Conservation (phyloP, 2,329 filamentous ascomycete genomes). For the Aspergillus arachidicola region DNA sequence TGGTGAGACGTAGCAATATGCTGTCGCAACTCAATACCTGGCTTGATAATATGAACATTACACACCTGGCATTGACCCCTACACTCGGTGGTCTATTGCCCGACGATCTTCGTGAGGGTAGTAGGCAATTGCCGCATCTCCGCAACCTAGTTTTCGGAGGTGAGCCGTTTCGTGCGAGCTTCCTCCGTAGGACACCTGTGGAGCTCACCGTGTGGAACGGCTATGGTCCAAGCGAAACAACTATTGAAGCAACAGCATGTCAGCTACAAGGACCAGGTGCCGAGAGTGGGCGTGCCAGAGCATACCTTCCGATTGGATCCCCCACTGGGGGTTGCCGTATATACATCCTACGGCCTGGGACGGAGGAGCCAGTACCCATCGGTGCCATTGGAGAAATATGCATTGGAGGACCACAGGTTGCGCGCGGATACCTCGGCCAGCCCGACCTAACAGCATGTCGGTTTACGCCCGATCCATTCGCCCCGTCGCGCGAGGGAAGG, state of each 20-base stretch:
- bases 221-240: slow-evolving; percentile 8
- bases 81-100: slow-evolving; percentile 7
- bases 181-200: background rate
- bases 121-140: background rate
- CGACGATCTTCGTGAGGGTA: background rate
- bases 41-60: slow-evolving; percentile 1
- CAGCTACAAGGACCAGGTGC: background rate
- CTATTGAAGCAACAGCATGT: background rate
- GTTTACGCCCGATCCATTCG: slow-evolving; percentile 5
- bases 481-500: background rate
- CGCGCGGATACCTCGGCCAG: slow-evolving; percentile 5
- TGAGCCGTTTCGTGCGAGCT: slow-evolving; percentile 3
- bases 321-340: no score
- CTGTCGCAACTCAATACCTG: background rate
- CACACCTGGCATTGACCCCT: slow-evolving; percentile 11
- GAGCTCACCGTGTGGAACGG: background rate
- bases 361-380: background rate
- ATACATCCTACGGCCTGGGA: background rate
- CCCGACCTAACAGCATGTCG: background rate
- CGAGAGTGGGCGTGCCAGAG: background rate
- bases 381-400: slow-evolving; percentile 5
- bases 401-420: background rate
- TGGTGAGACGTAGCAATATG: background rate
- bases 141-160: slow-evolving; percentile 7
- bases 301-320: no score